Evolutionary conservation across 2,329 filamentous ascomycete genomes (phyloP), one percentile per base, ranked within the genome.

Genomic region (Cladosporium phlei): DNA sequence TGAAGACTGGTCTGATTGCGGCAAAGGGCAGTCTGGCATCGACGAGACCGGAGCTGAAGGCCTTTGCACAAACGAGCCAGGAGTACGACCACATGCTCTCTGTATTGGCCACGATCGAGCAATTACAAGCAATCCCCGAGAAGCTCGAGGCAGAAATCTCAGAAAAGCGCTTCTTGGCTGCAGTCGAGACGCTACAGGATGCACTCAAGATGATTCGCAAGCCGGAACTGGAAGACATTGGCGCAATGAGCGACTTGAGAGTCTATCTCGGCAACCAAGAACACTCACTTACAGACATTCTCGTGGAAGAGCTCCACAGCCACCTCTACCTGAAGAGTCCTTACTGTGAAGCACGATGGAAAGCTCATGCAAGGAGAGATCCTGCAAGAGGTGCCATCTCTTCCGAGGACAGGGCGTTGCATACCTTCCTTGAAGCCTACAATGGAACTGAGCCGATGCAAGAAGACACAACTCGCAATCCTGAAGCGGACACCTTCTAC

Each of bases 311-410:
- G 66, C 74, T 98, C 25, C 93, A 98, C 63, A 93, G 95, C 64
- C 93, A 98, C 68, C 76, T 98, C 3, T 98, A 98, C 63, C 80
- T 98, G 29, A 97, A 97, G 65, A 97, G 91, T 3, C 93, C 91
- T 0, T 98, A 98, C 64, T 97, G 91, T 62, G 89, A 95, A 63
- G 88, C 95, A 63, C 78, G 93, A 55, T 98, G 93, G 93, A 94
- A 95, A 66, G 79, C 78, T 49, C 80, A 95, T 50, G 77, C 83
- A 28, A 85, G 84, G 57, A 48, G 48, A 38, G 78, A 77, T 28
- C 54, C 38, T 10, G 51, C 17, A 21, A 34, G 48, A 8, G 47
- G 49, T 20, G 47, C 51, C 6, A 47, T 61, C 30, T 65, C 68
- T 43, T 64, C 70, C 2, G 74, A 76, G 63, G 77, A 79, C 28